Evolutionary conservation across 225 moss, liverwort and hornwort genomes (phyloP), one percentile per base, ranked within the genome.

Genomic region (Marchantia polymorpha): DNA sequence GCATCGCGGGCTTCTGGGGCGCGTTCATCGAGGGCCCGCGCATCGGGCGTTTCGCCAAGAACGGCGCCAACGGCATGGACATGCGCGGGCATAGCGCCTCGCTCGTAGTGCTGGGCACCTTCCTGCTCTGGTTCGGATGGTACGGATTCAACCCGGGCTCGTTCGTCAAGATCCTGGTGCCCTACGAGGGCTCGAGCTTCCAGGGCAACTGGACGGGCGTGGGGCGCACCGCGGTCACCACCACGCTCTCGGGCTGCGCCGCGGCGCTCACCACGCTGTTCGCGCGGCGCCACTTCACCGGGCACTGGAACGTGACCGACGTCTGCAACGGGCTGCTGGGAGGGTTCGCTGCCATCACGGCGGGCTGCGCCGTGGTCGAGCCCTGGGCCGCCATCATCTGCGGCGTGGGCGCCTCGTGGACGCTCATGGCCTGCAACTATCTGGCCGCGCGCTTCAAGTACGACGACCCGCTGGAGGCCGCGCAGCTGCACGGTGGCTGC

Each of bases 41-140:
- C 26, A 85, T 89, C 51, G 89, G 86, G 30, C 55, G 83, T 22
- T 89, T 94, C 70, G 80, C 92, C 61, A 91, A 87, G 83, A 61
- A 78, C 4, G 96, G 94, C 0, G 84, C 64, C 55, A 54, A 80
- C 13, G 19, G 84, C 73, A 79, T 90, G 66, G 64, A 90, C 81
- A 92, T 94, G 88, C 87, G 90, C 1, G 96, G 94, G 10, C 96
- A 96, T 78, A 90, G 88, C 27, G 91, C 91, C 7, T 91, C 96
- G 50, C 71, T 96, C 66, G 96, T 96, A 48, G 96, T 96, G 46
- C 52, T 96, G 58, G 96, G 92, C 6, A 90, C 91, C 54, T 96
- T 96, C 48, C 47, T 96, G 74, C 77, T 96, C 58, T 96, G 96
- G 96, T 96, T 96, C 72, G 96, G 96, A n/a, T 96, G 96, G 96